These are phyloP conservation scores for Xylariaceae sp. DNA, from an alignment of 2,329 filamentous ascomycete species.

Conservation along the genomic window DNA sequence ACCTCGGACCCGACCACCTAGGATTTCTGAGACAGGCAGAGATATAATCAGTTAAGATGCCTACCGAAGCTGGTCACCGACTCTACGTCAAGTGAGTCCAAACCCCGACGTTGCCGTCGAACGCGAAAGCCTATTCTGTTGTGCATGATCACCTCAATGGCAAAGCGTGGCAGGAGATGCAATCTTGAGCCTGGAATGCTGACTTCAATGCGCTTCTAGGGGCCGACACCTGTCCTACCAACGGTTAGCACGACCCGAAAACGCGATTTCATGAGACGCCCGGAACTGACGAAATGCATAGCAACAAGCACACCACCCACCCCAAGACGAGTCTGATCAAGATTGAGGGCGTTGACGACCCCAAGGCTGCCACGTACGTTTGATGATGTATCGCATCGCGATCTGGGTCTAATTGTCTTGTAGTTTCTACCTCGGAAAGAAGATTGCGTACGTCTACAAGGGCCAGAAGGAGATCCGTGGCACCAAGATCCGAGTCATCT, in stretches of 20 bases:
- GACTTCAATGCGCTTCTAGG: conserved; percentile 45
- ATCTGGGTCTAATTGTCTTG: conserved; percentile 15
- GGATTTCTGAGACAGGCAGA: conserved; percentile 44
- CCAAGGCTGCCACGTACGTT: conserved; percentile 78
- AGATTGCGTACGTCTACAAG: conserved; percentile 97
- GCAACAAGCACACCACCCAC: conserved; percentile 87
- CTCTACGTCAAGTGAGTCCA: conserved; percentile 85
- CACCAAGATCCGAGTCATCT: conserved; percentile 98
- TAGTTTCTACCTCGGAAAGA: conserved; percentile 97
- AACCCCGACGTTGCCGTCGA: too few relatives aligned
- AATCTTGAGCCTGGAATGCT: not conserved
- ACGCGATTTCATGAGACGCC: conserved; percentile 4
- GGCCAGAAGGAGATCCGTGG: conserved; percentile 91
- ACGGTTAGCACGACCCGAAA: conserved; percentile 20
- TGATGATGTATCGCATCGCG: not conserved
- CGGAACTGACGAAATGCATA: conserved; percentile 25
- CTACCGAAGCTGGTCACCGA: conserved; percentile 85
- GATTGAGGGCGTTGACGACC: conserved; percentile 96
- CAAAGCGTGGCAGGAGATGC: not conserved
- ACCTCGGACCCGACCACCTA: conserved; percentile 33
- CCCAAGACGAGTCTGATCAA: conserved; percentile 92
- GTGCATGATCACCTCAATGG: too few relatives aligned
- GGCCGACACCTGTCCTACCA: conserved; percentile 98
- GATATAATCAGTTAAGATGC: conserved; percentile 64
- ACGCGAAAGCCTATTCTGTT: too few relatives aligned